A percentile compares a stretch with the other conserved stretches of the same genome.
These are phyloP conservation scores for Plasmodium vinckei DNA, from an alignment of 169 alveolate species.

Conservation along the genomic window DNA sequence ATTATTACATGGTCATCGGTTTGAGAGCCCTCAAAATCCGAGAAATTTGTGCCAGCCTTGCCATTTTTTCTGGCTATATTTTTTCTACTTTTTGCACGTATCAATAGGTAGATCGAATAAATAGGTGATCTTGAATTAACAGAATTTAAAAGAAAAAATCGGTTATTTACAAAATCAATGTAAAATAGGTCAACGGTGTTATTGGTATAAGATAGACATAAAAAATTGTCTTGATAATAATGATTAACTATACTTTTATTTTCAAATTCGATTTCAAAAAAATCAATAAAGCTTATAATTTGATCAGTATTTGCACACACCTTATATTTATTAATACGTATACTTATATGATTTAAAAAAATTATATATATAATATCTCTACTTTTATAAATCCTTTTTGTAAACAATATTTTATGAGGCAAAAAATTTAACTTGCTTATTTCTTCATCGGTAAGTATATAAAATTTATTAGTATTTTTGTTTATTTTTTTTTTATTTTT, in stretches of 20 bases:
- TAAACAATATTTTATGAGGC: not conserved
- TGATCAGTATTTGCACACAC: not conserved
- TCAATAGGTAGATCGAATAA: constrained; percentile 10
- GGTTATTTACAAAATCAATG: constrained; percentile 29
- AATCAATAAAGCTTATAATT: not conserved
- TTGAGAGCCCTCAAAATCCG: not conserved
- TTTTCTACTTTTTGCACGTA: no score
- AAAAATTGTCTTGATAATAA: constrained; percentile 23
- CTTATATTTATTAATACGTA: constrained; percentile 23
- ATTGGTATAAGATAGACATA: constrained; percentile 13
- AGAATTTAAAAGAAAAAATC: constrained; percentile 1
- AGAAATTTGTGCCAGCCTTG: not conserved
- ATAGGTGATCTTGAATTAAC: not conserved
- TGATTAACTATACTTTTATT: not conserved
- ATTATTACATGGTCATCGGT: no score
- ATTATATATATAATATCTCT: constrained; percentile 11
- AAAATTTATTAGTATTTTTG: not conserved
- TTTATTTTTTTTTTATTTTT: no score
- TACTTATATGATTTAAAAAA: not conserved
- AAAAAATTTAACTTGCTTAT: constrained; percentile 1
- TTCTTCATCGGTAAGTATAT: not conserved
- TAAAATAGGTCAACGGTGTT: constrained; percentile 18
- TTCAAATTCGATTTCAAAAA: constrained; percentile 2
- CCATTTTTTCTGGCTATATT: not conserved
- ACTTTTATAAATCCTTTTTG: constrained; percentile 11